Evolutionary conservation across 177 flowering plant species (phyloP), one percentile per base, ranked within the genome.

Genomic region (Vitis hybrid): DNA sequence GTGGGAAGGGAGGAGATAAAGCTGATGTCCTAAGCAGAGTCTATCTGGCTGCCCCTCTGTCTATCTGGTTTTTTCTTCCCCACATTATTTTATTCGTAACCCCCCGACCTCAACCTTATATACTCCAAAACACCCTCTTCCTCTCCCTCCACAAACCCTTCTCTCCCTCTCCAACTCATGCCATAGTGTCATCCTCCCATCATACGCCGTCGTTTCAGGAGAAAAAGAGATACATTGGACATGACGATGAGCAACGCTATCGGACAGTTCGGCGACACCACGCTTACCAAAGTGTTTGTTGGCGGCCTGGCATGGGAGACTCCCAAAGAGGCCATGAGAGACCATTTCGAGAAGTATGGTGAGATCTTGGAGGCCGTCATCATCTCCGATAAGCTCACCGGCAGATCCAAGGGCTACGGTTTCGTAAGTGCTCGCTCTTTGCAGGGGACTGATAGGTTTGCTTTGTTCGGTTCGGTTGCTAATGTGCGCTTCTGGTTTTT

Each of bases 241-340:
- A 81, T 67, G 70, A 76, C 74, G n/a, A 70, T 75, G 69, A 68
- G 59, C 74, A 71, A 26, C 65, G 67, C 51, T 34, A 7, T 48
- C 10, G 75, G 74, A 6, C 85, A 72, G 75, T 82, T 92, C 70
- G 94, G 91, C 0, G 99, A 95, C 77, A 95, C 99, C 11, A 85
- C 96, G 13, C 72, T 87, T 32, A 93, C 94, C 48, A 95, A 95
- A 62, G 94, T 95, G 32, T 95, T 95, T 58, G 98, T 95, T 0
- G 99, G 99, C 15, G 99, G 99, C 2, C 66, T 95, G n/a, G 98
- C 98, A 1, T 95, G 99, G 99, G 99, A 95, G 74, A 93, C 99
- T 17, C 98, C 91, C 4, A 88, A 79, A 74, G 98, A 95, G 26
- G 83, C 86, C 65, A 64, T 95, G 85, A 79, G 85, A 66, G 87